Base-by-base conservation (phyloP, 108 stramenopile species). In the Skeletonema potamos region DNA sequence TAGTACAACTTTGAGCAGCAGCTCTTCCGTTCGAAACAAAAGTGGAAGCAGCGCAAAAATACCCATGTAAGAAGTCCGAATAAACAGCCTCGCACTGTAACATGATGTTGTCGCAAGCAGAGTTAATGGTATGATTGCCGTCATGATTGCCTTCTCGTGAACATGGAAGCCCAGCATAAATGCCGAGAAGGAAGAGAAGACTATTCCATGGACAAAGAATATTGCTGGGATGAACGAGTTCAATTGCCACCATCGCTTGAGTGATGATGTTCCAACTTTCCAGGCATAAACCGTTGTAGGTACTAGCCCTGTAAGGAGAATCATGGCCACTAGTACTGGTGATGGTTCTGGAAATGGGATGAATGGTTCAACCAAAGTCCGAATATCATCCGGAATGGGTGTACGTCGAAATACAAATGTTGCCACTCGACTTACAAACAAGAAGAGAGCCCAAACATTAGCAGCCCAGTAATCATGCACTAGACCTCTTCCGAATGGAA, bases 381-480 rank as follows among this genome's bases (percentile, higher is more conserved):
- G 77, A 54, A 71, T 36, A 36, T 64, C 44, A 13, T 8, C 27
- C 15, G 75, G 60, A 30, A 74, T 28, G 0, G 70, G 30, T 0
- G 64, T n/a, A 26, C 56, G 56, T 10, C 66, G 44, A 22, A 54
- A 27, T 44, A 58, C 39, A 58, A 84, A 83, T 27, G 73, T 62
- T 12, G 79, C 55, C 11, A 90, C 78, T 48, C 86, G 79, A 61
- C 92, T 82, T 7, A 43, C 30, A 30, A 87, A 81, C 12, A 66
- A 72, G 69, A 96, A 99, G 11, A 99, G 62, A 12, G 98, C 96
- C 97, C 97, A 99, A 17, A 92, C 29, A 77, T 99, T 99, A 57
- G 94, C 96, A 7, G 98, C 97, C 98, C 98, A 99, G 68, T 99
- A 99, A 34, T 96, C 96, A 79, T 99, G 98, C 0, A 93, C 90